Evolutionary conservation across 768 basidiomycete species (phyloP).

Genomic region (Pleurotus tuoliensis): DNA sequence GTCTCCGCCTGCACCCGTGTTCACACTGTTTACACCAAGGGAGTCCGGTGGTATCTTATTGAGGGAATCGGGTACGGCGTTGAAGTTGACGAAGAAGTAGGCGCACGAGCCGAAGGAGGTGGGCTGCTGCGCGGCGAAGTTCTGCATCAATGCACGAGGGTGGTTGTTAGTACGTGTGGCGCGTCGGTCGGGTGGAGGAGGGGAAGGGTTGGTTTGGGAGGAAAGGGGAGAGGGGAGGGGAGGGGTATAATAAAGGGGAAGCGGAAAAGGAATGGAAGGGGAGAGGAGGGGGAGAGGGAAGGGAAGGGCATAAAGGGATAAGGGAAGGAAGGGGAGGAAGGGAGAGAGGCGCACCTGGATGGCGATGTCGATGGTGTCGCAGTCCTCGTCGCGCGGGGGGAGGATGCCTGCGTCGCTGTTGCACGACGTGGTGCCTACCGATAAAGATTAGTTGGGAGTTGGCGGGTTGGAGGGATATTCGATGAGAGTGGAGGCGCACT

Average conservation of each 20-base stretch:
- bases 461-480: neutral
- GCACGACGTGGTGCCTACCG: conserved; percentile 2
- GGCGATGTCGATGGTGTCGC: neutral
- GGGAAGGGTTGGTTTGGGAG: too few relatives aligned
- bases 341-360: neutral
- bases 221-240: too few relatives aligned
- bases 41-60: too few relatives aligned
- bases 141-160: neutral
- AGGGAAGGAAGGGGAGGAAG: too few relatives aligned
- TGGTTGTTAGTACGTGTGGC: too few relatives aligned
- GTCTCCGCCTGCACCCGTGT: neutral
- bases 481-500: too few relatives aligned
- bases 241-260: neutral
- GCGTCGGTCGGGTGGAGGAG: too few relatives aligned
- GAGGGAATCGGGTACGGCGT: neutral
- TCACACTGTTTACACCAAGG: too few relatives aligned
- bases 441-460: neutral
- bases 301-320: too few relatives aligned
- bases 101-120: conserved; percentile 7
- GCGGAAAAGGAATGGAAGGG: too few relatives aligned
- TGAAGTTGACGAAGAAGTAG: conserved; percentile 8
- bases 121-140: neutral
- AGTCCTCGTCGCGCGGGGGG: conserved; percentile 5
- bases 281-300: neutral
- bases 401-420: conserved; percentile 8